Evolutionary conservation across 106 monocot species (phyloP), one percentile per base, ranked within the genome.

Genomic region (Posidonia australis): DNA sequence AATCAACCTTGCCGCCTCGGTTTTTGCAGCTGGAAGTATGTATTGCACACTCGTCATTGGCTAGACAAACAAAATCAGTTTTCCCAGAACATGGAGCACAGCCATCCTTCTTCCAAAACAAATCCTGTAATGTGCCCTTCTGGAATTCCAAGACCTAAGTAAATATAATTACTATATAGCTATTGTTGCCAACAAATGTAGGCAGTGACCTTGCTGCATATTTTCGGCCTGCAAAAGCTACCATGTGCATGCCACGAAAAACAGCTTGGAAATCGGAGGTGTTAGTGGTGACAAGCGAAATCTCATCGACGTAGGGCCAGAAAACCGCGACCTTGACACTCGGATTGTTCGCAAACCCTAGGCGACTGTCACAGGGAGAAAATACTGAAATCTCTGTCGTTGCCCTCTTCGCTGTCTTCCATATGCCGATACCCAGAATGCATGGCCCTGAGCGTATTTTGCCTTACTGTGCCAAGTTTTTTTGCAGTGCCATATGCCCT

Each of bases 121-220:
- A 46, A 69, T 87, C 85, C 45, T 91, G 87, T 17, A 91, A 75
- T 18, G 74, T 82, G 63, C 98, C 98, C 63, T 87, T 85, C 24
- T 87, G 62, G 65, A 98, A 91, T 61, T 98, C 90, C 14, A 98
- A 62, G 11, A 98, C 98, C 98, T 98, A 67, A 48, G 96, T 96
- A 46, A 96, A 96, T 64, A 84, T 79, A 18, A 87, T 90, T 31
- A 96, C 84, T 6, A 74, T 69, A 46, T 82, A 87, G 13, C 72
- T 67, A 30, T 52, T 68, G 69, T 90, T 87, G 7, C 84, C 82
- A 17, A 96, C 74, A 66, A 96, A 96, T n/a, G 68, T 59, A 16
- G 96, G 87, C 30, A 64, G 30, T 23, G 96, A 96, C 52, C 84
- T 76, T 62, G 96, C 96, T 65, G 96, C 96, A 63, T 90, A 90